Percentiles rank a stretch among this genome's conserved stretches.
Conservation (phyloP, 2,329 filamentous ascomycete species). For the Cytospora leucostoma region DNA sequence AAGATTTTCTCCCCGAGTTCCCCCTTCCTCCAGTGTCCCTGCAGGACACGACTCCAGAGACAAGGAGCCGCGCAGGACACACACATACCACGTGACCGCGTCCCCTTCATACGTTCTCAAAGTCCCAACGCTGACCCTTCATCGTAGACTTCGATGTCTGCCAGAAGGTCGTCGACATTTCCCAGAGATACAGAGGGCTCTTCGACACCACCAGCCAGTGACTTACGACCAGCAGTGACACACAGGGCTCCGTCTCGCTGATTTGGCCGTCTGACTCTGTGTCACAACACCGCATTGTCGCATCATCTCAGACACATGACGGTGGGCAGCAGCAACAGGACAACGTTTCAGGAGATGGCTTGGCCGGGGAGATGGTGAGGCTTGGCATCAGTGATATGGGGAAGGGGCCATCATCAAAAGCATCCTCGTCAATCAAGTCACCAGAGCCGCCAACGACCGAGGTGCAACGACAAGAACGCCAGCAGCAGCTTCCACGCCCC, state of each 20-base stretch:
- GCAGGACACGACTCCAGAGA: neutral
- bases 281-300: constrained; percentile 10
- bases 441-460: neutral
- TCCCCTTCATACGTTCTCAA: neutral
- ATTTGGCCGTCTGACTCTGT: constrained; percentile 22
- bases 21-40: too few relatives aligned
- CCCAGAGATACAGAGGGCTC: constrained; percentile 77
- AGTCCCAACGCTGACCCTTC: constrained; percentile 10
- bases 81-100: neutral
- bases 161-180: constrained; percentile 80
- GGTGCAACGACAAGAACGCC: neutral
- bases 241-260: constrained; percentile 12
- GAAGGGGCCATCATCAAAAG: neutral
- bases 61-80: constrained; percentile 4
- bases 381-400: constrained; percentile 13
- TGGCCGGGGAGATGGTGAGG: constrained; percentile 17
- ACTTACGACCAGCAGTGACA: constrained; percentile 16
- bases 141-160: constrained; percentile 71
- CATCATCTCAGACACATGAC: neutral
- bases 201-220: constrained; percentile 56
- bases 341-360: neutral
- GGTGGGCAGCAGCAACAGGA: neutral
- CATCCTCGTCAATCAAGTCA: neutral
- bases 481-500: neutral
- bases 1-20: constrained; percentile 36